These are phyloP conservation scores for Fusarium nisikadoi DNA, from an alignment of 2,329 filamentous ascomycete genomes.

Conservation along the genomic window DNA sequence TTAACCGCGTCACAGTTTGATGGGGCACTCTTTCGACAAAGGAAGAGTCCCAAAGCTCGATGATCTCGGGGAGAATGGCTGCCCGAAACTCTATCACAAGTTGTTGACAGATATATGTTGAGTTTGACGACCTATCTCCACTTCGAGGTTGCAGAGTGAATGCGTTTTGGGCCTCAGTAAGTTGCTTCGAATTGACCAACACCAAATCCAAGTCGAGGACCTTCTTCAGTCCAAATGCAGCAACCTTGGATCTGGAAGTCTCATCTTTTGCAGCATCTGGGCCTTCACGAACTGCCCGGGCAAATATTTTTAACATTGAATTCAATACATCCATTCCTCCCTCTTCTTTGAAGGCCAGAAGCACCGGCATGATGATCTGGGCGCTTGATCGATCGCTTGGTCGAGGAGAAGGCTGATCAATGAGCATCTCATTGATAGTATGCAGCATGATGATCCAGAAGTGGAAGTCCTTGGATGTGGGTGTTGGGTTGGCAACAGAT, in stretches of 20 bases:
- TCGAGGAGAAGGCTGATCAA: slow-evolving; percentile 67
- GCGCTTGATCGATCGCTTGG: slow-evolving; percentile 60
- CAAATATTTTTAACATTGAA: slow-evolving; percentile 75
- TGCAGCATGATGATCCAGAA: slow-evolving; percentile 87
- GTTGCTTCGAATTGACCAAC: slow-evolving; percentile 79
- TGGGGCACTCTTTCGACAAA: slow-evolving; percentile 84
- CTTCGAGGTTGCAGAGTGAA: slow-evolving; percentile 56
- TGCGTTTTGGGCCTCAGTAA: slow-evolving; percentile 78
- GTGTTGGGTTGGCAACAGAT: slow-evolving; percentile 55
- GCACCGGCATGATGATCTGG: slow-evolving; percentile 76
- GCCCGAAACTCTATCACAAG: slow-evolving; percentile 88
- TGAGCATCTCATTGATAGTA: slow-evolving; percentile 79
- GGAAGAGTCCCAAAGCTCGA: slow-evolving; percentile 84
- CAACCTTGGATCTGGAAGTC: slow-evolving; percentile 58
- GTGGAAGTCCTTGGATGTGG: slow-evolving; percentile 73
- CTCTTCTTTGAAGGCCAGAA: slow-evolving; percentile 86
- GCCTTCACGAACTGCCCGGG: slow-evolving; percentile 45
- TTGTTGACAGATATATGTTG: slow-evolving; percentile 67
- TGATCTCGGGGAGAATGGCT: slow-evolving; percentile 79
- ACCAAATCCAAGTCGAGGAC: slow-evolving; percentile 85
- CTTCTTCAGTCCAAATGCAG: slow-evolving; percentile 75
- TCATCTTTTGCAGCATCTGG: slow-evolving; percentile 58
- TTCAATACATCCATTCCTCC: slow-evolving; percentile 81
- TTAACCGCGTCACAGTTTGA: slow-evolving; percentile 78
- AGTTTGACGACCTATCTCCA: slow-evolving; percentile 54